phyloP scores from a whole-genome alignment of 2,329 filamentous ascomycete genomes.

The Akanthomyces uredinophilus region DNA sequence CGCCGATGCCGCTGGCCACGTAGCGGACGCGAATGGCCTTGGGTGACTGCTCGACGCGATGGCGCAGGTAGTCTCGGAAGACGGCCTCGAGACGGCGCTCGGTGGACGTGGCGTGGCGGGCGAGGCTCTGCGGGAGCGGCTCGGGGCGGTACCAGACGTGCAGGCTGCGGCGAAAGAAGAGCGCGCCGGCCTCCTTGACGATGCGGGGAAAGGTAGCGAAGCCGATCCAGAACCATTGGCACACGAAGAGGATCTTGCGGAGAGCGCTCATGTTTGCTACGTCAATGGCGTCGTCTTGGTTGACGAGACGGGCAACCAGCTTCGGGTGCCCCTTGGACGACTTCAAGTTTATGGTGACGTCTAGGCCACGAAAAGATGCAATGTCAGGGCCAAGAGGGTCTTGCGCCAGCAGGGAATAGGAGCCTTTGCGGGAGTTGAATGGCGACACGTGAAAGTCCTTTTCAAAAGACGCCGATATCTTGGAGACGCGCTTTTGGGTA shows the following conservation, averaged over 20 bases:
- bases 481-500: slow-evolving; percentile 21
- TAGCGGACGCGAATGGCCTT: slow-evolving; percentile 48
- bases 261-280: slow-evolving; percentile 38
- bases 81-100: slow-evolving; percentile 44
- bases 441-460: slow-evolving; percentile 76
- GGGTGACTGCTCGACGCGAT: slow-evolving; percentile 44
- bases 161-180: slow-evolving; percentile 53
- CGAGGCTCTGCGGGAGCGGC: slow-evolving; percentile 50
- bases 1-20: slow-evolving; percentile 41
- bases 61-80: slow-evolving; percentile 44
- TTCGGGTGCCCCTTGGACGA: slow-evolving; percentile 58
- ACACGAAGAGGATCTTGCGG: slow-evolving; percentile 43
- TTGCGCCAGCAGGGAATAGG: slow-evolving; percentile 45
- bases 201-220: slow-evolving; percentile 63
- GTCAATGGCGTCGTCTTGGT: slow-evolving; percentile 45
- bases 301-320: slow-evolving; percentile 56
- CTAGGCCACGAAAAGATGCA: slow-evolving; percentile 38
- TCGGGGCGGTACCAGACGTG: slow-evolving; percentile 63
- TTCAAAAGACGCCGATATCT: slow-evolving; percentile 41
- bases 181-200: slow-evolving; percentile 50
- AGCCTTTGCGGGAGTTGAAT: slow-evolving; percentile 60
- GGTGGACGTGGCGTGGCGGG: slow-evolving; percentile 43
- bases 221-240: slow-evolving; percentile 62
- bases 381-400: slow-evolving; percentile 39
- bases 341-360: slow-evolving; percentile 55